Evolutionary conservation across 2,329 filamentous ascomycete species (phyloP), one percentile per base, ranked within the genome.

Genomic region (Trichoderma hamatum): DNA sequence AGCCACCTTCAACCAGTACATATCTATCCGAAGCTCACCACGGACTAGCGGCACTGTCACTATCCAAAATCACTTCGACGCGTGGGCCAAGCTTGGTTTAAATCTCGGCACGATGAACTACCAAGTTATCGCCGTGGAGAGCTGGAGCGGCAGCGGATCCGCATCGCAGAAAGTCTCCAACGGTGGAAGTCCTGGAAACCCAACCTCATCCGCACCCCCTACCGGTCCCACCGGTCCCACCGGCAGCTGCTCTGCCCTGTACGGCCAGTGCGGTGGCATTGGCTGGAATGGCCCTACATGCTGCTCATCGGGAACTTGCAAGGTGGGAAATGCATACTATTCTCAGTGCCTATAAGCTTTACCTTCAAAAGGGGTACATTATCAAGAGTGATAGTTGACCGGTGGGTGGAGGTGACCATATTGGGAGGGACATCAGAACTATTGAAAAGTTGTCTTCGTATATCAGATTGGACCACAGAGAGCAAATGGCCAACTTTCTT

Each of bases 71-170:
- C 66, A 86, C 87, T 81, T 80, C 85, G 55, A 79, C 79, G 28
- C 79, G 81, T 65, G 86, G 85, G 3, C 75, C 21, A 78, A 79
- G 51, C 73, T 75, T n/a, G 85, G 85, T 3, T 75, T 86, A 75
- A 80, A 76, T 28, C 74, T 87, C 16, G 86, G 85, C 3, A 79
- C 72, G 52, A 79, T 82, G 72, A 79, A 87, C 75, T 88, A 87
- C 76, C 81, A 84, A 80, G 85, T 88, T 70, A 77, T 86, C 26
- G 85, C 85, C 13, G 85, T 83, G 0, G 85, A 87, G 76, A 85
- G 84, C 5, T 86, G 86, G 76, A 76, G 80, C 70, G 85, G 84
- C 77, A 55, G 52, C 52, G 52, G 52, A 55, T 55, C 52, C 5
- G 52, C 52, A 9, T 28, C 24, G 16, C 52, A 55, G 52, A 16